Conservation (phyloP, 1,284 basidiomycete genomes). For the Phenoliferia sp. region DNA sequence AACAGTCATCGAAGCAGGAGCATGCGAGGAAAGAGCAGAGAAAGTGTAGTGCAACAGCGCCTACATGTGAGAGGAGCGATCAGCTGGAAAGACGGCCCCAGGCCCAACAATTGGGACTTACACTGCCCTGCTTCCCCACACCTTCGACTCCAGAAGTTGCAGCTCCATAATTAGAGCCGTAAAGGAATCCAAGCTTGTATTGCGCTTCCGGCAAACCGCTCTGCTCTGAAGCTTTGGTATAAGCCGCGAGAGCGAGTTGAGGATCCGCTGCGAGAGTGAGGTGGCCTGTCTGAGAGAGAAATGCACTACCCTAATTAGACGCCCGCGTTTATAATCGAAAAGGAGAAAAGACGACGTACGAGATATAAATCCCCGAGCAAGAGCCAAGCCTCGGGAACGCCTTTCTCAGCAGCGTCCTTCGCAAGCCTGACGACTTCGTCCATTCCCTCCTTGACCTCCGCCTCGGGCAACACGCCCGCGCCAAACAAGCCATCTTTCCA, state of each 20-base stretch:
- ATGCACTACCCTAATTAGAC: slow-evolving; percentile 40
- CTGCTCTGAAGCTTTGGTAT: slow-evolving; percentile 53
- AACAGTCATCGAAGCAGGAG: slow-evolving; percentile 84
- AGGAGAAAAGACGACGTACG: too few species aligned
- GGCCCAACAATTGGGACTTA: slow-evolving; percentile 43
- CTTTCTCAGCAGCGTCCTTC: slow-evolving; percentile 69
- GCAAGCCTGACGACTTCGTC: slow-evolving; percentile 17
- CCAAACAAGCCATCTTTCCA: slow-evolving; percentile 9
- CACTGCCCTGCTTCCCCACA: slow-evolving; percentile 48
- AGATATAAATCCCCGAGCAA: slow-evolving; percentile 66
- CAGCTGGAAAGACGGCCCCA: background rate
- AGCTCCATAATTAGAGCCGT: slow-evolving; percentile 56
- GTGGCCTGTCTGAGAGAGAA: slow-evolving; percentile 36
- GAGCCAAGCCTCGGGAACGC: slow-evolving; percentile 69
- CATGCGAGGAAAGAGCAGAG: slow-evolving; percentile 78
- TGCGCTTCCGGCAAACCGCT: slow-evolving; percentile 80
- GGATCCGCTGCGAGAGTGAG: slow-evolving; percentile 40
- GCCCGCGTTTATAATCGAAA: too few species aligned
- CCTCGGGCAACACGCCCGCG: slow-evolving; percentile 6
- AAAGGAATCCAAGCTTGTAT: slow-evolving; percentile 75
- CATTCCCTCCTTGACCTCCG: slow-evolving; percentile 21
- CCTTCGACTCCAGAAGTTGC: slow-evolving; percentile 52
- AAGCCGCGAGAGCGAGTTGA: slow-evolving; percentile 37
- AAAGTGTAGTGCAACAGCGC: slow-evolving; percentile 91
- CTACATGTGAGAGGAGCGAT: slow-evolving; percentile 49